Conservation (phyloP, 441 rosid species). For the Bruguiera hainesii region DNA sequence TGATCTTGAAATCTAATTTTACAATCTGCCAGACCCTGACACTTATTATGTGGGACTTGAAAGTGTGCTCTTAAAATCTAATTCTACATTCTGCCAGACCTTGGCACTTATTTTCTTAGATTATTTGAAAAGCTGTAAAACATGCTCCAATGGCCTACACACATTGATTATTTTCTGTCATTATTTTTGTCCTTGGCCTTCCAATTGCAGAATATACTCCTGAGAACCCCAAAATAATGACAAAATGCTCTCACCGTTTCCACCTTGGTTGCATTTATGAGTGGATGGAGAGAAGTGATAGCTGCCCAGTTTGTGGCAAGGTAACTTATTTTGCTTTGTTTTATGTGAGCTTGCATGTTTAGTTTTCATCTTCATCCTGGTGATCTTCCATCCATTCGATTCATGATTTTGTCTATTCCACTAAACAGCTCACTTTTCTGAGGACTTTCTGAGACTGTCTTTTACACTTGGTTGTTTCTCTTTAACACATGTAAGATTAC, state of each 20-base stretch:
- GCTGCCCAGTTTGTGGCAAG: conserved; percentile 86
- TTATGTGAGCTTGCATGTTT: neutral
- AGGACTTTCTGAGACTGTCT: too few relatives aligned
- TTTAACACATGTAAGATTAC: too few relatives aligned
- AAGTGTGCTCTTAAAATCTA: neutral
- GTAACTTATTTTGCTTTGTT: conserved; percentile 33
- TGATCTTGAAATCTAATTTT: neutral
- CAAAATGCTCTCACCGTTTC: conserved; percentile 90
- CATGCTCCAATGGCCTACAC: conserved; percentile 1
- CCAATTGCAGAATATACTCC: conserved; percentile 66
- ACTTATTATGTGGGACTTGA: conserved; percentile 7
- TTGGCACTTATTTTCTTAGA: neutral
- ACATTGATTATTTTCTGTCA: neutral
- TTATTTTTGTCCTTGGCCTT: neutral
- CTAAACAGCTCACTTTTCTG: too few relatives aligned
- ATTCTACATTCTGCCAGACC: neutral
- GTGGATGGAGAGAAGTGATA: conserved; percentile 99
- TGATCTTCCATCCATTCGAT: neutral
- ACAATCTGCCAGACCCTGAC: neutral
- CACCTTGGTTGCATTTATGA: conserved; percentile 97
- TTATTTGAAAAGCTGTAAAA: neutral
- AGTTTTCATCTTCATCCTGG: neutral
- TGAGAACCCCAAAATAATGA: conserved; percentile 81
- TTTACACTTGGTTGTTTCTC: too few relatives aligned
- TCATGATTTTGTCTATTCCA: too few relatives aligned